Evolutionary conservation across 345 rosid species (phyloP).

Genomic region (Luvunga scandens): DNA sequence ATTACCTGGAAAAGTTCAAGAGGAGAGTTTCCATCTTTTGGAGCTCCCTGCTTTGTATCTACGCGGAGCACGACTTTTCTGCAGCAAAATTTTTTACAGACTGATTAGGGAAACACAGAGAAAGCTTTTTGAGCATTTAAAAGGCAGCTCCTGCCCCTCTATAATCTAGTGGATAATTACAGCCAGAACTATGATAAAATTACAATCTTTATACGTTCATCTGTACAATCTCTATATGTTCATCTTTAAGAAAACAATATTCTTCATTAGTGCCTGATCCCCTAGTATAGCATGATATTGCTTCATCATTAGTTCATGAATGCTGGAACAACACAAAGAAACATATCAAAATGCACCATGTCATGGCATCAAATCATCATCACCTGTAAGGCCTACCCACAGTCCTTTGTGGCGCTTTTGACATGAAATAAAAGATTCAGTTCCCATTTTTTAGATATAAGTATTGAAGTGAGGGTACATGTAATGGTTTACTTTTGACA

Average conservation of each 20-base stretch:
- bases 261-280: background rate
- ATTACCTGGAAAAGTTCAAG: conserved; percentile 92
- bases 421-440: background rate
- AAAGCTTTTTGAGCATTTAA: background rate
- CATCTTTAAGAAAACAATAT: background rate
- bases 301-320: background rate
- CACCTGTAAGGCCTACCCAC: background rate
- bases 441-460: background rate
- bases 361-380: background rate
- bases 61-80: conserved; percentile 91
- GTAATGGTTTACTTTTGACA: background rate
- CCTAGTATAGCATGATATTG: background rate
- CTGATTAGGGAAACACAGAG: background rate
- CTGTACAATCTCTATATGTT: background rate
- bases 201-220: background rate
- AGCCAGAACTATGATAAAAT: background rate
- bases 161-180: background rate
- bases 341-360: background rate
- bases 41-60: conserved; percentile 93
- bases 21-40: conserved; percentile 81
- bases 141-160: background rate
- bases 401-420: background rate
- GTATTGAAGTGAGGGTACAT: background rate
- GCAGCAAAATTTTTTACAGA: conserved; percentile 27
- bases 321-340: background rate